Evolutionary conservation across 1,284 basidiomycete species (phyloP), one percentile per base, ranked within the genome.

Genomic region (Moesziomyces antarcticus): DNA sequence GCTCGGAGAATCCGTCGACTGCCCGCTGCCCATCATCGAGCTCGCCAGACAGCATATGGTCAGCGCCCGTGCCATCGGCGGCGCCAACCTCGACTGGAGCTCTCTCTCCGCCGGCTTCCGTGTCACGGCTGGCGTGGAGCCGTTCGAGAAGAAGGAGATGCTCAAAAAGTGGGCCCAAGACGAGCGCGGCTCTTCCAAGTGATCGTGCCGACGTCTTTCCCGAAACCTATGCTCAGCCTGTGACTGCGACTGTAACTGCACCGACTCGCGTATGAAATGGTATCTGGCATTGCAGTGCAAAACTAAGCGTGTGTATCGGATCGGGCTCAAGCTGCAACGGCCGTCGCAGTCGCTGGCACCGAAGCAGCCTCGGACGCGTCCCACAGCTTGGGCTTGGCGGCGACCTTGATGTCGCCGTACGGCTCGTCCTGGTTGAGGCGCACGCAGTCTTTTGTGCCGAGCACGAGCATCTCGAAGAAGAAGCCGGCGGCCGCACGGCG

Each of bases 391-490:
- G 91, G 89, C 86, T 94, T 97, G 35, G 90, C 91, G 8, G 87
- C 86, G 43, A 98, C 88, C 78, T 92, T 88, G 70, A 99, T 96
- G 83, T 95, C 93, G 70, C 91, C 92, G 80, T 93, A 97, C 21
- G 85, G 79, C 33, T 82, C 78, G 4, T 82, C 73, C 84, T 99
- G 96, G 18, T 89, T 85, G 49, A 98, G 85, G 75, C 90, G 90
- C 75, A 99, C 87, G 80, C 92, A 93, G 83, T 97, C 94, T 45
- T 93, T 90, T 0, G 95, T 97, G 10, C 93, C 91, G 2, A 99
- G 89, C 4, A 97, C 93, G 30, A 99, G 90, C 54, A 98, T 86
- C 85, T 99, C 96, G 82, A 98, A 99, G 88, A 99, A 99, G 88
- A 99, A 98, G 2, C 93, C 90, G 0, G 94, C 90, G 0, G 95